phyloP scores from a whole-genome alignment of 176 grass and related monocot species.

The Triticum aestivum region DNA sequence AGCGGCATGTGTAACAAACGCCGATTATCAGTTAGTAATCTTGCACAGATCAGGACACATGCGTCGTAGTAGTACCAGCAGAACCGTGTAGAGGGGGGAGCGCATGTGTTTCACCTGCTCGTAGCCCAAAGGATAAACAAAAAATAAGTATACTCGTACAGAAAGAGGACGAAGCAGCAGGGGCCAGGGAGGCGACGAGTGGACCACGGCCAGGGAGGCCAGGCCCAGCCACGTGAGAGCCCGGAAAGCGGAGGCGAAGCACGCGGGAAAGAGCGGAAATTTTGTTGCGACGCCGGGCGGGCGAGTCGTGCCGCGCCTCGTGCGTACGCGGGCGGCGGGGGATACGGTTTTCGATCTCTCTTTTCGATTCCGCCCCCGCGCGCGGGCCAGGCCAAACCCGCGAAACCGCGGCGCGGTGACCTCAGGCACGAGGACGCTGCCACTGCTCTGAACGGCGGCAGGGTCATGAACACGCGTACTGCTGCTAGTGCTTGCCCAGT shows the following conservation, averaged over 20 bases:
- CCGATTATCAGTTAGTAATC: not conserved
- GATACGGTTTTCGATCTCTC: not conserved
- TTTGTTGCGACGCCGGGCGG: not conserved
- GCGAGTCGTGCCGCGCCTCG: not conserved
- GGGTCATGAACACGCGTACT: not conserved
- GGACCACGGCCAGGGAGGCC: not conserved
- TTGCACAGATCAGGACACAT: not conserved
- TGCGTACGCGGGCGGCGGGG: not conserved
- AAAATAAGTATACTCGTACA: not conserved
- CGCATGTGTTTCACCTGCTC: constrained; percentile 26
- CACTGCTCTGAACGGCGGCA: not conserved
- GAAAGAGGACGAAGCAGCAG: not conserved
- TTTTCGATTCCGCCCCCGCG: not conserved
- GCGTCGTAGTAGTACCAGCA: not conserved
- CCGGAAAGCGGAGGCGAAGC: not conserved
- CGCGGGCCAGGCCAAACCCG: not conserved
- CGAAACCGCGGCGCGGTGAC: constrained; percentile 20
- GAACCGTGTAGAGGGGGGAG: too few relatives aligned
- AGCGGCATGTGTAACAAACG: not conserved
- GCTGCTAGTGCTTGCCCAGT: not conserved
- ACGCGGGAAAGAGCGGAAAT: not conserved
- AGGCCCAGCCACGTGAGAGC: not conserved
- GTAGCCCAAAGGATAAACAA: not conserved
- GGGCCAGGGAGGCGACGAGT: not conserved
- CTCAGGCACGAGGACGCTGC: not conserved